Evolutionary conservation across 768 basidiomycete genomes (phyloP), one percentile per base, ranked within the genome.

Genomic region (Rubroboletus satanas): DNA sequence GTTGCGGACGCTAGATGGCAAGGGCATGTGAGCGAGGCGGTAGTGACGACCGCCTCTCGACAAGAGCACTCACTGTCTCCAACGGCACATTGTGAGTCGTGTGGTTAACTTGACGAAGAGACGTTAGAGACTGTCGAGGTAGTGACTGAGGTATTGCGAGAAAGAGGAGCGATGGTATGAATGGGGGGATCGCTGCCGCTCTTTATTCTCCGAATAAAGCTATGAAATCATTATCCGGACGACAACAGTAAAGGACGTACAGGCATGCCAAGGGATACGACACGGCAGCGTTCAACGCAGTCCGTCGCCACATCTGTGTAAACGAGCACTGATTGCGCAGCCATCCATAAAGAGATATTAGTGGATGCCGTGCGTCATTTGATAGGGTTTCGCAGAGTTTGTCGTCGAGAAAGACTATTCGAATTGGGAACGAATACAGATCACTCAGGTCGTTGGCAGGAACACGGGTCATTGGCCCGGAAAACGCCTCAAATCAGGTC

Each of bases 11-110:
- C 77, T 79, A 35, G 45, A 32, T 8, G 26, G 21, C 4, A 23
- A 17, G 26, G 29, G 38, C n/a, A 3, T 7, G 18, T 53, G 33
- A 62, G 44, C 45, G 23, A 58, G 26, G 41, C 33, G 7, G 35
- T 28, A 49, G n/a, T 21, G 47, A 32, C 32, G 21, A 37, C 32
- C 33, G 18, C 31, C 3, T 15, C 10, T 5, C 18, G 38, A 26
- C 11, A 6, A 21, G 21, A 11, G 21, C 5, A 75, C 79, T 68
- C 62, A 83, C 82, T 77, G 80, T 71, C 82, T 79, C 64, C 71
- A 75, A 62, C 73, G 74, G 68, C 82, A 83, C 82, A 83, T 83
- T 15, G 33, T 68, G 48, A 36, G 11, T 55, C 32, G 49, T 43
- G 54, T 43, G 35, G 26, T 31, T 5, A 41, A 37, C 15, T 29